These are phyloP conservation scores for Irpex sp. DNA, from an alignment of 1,284 basidiomycete genomes.

Conservation along the genomic window DNA sequence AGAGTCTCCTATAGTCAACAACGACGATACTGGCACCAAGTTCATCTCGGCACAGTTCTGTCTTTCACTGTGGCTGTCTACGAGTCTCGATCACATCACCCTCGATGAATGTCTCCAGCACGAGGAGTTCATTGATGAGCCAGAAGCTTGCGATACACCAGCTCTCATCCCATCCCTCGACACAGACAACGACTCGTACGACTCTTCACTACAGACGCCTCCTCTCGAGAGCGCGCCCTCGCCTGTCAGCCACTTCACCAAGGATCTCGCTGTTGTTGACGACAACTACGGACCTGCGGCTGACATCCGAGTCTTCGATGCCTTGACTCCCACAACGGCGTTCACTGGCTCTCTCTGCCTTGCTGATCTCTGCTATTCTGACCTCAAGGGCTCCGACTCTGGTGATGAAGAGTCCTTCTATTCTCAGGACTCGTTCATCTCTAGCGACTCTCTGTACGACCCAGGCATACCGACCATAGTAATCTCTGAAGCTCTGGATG, in stretches of 20 bases:
- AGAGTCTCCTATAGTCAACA: not conserved
- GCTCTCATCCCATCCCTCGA: not conserved
- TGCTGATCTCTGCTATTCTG: not conserved
- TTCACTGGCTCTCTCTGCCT: not conserved
- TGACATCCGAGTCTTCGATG: not conserved
- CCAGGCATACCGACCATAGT: not conserved
- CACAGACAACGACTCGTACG: not conserved
- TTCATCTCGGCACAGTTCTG: no score
- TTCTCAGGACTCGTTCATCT: not conserved
- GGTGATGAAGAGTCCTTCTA: not conserved
- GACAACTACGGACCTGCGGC: not conserved
- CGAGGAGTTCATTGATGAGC: not conserved
- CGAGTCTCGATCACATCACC: not conserved
- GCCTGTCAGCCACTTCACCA: not conserved
- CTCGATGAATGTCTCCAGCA: not conserved
- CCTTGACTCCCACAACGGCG: not conserved
- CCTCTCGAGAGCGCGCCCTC: not conserved
- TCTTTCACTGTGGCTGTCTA: no score
- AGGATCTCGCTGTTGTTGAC: not conserved
- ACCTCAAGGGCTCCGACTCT: not conserved
- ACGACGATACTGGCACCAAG: no score
- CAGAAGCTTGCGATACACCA: not conserved
- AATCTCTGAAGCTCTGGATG: not conserved
- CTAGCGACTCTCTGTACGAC: not conserved
- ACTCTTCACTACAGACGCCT: not conserved